Base-by-base conservation (phyloP, 192 early-diverging fungal species). In the Ambispora gerdemannii region DNA sequence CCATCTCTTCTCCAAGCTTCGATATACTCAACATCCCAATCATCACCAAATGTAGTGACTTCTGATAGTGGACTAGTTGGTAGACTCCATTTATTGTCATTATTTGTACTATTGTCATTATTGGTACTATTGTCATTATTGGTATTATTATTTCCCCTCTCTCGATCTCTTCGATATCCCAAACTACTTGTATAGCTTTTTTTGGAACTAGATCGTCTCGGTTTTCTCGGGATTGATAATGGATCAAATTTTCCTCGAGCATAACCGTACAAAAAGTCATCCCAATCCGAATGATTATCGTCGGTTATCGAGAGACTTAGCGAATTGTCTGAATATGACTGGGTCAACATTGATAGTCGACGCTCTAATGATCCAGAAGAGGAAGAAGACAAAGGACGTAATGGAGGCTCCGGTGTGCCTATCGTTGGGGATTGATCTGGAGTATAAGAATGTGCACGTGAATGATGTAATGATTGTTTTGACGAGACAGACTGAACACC, bases 171-270 rank as follows among this genome's bases (percentile, higher is more conserved):
- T 1, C 25, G 0, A 31, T 27, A 17, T n/a, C 30, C 4, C 19
- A n/a, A 17, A 30, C 3, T 0, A 60, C 17, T 31, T 20, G 31
- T 61, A 19, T 6, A 13, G n/a, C 30, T 61, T 61, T 8, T 61
- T 22, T 13, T 24, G 22, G 31, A 33, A 55, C 28, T 55, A 28
- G 38, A 20, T 38, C 11, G 33, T 11, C 32, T 38, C 8, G 63
- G 63, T 65, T 65, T 65, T 13, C 50, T 65, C n/a, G 63, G 63
- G 30, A 38, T 65, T 31, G 4, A n/a, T 4, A 17, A 50, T 28
- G 63, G 63, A 65, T 65, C 15, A 65, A 65, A 65, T 31, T 20
- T 65, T 50, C 63, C 63, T 49, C 34, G 63, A 50, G 63, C 63
- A 15, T 65, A 65, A 43, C 6, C 13, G 24, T 50, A 65, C 2